Percentiles rank a stretch among this genome's conserved stretches.
Evolutionary conservation across 2,329 filamentous ascomycete species (phyloP).

Genomic region (Rhytidhysteron rufulum): DNA sequence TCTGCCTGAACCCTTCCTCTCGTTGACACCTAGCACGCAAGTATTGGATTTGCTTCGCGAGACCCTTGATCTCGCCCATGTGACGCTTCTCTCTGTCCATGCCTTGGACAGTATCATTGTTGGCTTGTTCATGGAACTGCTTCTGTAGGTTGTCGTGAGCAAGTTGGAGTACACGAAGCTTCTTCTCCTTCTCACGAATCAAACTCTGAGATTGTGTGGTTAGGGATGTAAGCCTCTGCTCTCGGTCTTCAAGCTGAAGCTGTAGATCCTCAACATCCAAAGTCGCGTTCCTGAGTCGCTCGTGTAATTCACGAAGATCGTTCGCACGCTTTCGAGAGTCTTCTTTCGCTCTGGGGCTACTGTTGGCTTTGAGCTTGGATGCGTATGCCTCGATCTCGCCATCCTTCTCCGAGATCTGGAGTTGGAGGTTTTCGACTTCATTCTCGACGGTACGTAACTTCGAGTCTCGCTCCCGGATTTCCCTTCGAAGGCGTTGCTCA

Average conservation of each 20-base stretch:
- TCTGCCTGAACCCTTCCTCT: constrained; percentile 74
- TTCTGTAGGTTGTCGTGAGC: constrained; percentile 16
- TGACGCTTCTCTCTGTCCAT: constrained; percentile 64
- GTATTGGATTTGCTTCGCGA: constrained; percentile 88
- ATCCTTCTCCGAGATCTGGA: constrained; percentile 63
- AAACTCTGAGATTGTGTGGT: constrained; percentile 7
- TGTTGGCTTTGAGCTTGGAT: constrained; percentile 13
- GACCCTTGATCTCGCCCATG: constrained; percentile 71
- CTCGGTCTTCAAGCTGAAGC: constrained; percentile 11
- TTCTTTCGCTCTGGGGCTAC: constrained; percentile 20
- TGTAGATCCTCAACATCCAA: constrained; percentile 18
- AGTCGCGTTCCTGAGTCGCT: constrained; percentile 12
- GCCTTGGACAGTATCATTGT: constrained; percentile 26
- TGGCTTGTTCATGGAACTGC: constrained; percentile 23
- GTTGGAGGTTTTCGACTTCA: constrained; percentile 53
- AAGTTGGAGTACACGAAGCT: constrained; percentile 20
- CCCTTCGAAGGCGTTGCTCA: constrained; percentile 11
- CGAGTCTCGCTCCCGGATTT: constrained; percentile 13
- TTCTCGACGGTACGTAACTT: constrained; percentile 50
- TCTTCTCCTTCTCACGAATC: constrained; percentile 22
- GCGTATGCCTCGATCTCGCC: constrained; percentile 38
- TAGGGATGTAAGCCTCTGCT: constrained; percentile 10
- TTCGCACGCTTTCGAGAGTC: constrained; percentile 14
- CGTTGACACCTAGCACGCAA: constrained; percentile 76
- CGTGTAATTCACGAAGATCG: constrained; percentile 17